phyloP scores from a whole-genome alignment of 2,329 filamentous ascomycete genomes.

The Ramularia collo-cygni region DNA sequence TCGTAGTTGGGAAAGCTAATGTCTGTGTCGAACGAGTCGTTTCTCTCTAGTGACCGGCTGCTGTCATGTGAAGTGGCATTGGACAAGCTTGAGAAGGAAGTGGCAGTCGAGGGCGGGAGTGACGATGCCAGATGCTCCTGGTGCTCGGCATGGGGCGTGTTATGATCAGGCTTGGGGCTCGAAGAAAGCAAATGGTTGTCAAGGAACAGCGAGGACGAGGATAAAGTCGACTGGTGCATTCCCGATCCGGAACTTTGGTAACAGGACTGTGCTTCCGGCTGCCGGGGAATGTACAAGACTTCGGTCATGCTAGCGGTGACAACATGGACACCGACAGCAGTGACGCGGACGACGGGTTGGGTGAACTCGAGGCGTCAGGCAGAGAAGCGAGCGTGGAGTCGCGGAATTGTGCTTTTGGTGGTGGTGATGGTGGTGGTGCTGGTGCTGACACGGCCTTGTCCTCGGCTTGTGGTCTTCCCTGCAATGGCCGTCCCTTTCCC shows the following conservation, averaged over 20 bases:
- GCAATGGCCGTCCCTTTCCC: too few species aligned
- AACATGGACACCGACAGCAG: not conserved
- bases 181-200: slow-evolving; percentile 26
- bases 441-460: not conserved
- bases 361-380: too few species aligned
- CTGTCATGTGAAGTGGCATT: slow-evolving; percentile 46
- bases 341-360: too few species aligned
- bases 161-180: slow-evolving; percentile 29
- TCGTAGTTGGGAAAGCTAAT: slow-evolving; percentile 43
- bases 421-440: not conserved
- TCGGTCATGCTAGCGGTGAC: slow-evolving; percentile 34
- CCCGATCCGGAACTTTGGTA: slow-evolving; percentile 36
- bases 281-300: slow-evolving; percentile 34
- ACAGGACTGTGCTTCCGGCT: slow-evolving; percentile 38
- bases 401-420: not conserved
- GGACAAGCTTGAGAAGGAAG: slow-evolving; percentile 34
- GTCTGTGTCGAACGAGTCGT: slow-evolving; percentile 43
- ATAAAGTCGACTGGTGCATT: slow-evolving; percentile 36
- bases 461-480: too few species aligned
- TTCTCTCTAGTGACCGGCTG: slow-evolving; percentile 51
- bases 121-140: slow-evolving; percentile 24
- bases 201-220: slow-evolving; percentile 38
- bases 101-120: slow-evolving; percentile 24
- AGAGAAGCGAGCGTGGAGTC: not conserved
- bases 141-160: slow-evolving; percentile 30